Conservation (phyloP, 2,329 filamentous ascomycete genomes). For the Chaetothyriales sp. region DNA sequence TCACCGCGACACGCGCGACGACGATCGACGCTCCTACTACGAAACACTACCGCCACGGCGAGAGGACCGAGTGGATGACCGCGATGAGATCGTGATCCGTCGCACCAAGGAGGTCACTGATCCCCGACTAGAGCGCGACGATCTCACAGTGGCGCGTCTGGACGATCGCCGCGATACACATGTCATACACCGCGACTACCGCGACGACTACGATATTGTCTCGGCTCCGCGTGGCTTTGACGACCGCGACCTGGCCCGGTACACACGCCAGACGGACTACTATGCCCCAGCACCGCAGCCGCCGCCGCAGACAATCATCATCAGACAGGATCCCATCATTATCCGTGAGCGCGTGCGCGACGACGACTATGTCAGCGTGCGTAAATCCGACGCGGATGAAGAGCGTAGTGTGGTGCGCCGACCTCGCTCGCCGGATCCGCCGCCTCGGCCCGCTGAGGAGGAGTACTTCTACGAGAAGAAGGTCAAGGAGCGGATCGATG, state of each 20-base stretch:
- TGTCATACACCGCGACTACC: constrained; percentile 28
- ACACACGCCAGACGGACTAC: constrained; percentile 39
- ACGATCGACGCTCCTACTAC: constrained; percentile 19
- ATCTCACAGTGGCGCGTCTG: constrained; percentile 18
- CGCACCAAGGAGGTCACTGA: constrained; percentile 34
- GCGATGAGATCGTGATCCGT: constrained; percentile 31
- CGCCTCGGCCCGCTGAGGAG: constrained; percentile 13
- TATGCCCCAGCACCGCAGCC: constrained; percentile 30
- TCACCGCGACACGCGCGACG: constrained; percentile 11
- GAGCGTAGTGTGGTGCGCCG: constrained; percentile 23
- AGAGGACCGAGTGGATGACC: constrained; percentile 20
- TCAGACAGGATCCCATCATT: constrained; percentile 41
- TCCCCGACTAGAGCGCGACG: constrained; percentile 37
- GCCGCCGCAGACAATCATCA: constrained; percentile 33
- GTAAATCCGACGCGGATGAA: constrained; percentile 42
- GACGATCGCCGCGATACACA: constrained; percentile 28
- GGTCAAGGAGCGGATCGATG: constrained; percentile 15
- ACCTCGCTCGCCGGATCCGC: constrained; percentile 8
- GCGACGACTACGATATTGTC: constrained; percentile 30
- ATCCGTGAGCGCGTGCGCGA: constrained; percentile 37
- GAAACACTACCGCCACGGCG: constrained; percentile 17
- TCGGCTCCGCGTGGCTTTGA: constrained; percentile 21
- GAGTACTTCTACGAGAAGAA: constrained; percentile 19
- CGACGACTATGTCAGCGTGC: constrained; percentile 45
- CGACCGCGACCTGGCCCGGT: constrained; percentile 31